A percentile compares a stretch with the other conserved stretches of the same genome.
Conservation (phyloP, 306 rosid genomes). For the Coriaria nepalensis region DNA sequence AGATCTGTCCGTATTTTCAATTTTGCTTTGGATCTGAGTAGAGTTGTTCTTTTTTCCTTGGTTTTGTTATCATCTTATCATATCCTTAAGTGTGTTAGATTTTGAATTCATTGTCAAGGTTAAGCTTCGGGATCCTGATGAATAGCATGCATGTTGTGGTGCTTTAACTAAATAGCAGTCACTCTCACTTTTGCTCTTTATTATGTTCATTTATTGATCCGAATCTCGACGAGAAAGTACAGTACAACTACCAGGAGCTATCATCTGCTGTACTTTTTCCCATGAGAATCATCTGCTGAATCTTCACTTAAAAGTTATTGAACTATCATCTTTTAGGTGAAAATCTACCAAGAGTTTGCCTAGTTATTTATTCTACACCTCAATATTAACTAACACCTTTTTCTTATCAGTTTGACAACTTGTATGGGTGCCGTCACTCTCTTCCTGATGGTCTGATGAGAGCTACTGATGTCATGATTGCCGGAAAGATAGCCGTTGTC, state of each 20-base stretch:
- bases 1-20: neutral
- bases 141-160: neutral
- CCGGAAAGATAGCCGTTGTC: slow-evolving; percentile 54
- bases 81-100: neutral
- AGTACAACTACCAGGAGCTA: no score
- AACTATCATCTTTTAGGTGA: no score
- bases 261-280: no score
- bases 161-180: neutral
- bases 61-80: neutral
- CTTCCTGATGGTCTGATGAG: slow-evolving; percentile 74
- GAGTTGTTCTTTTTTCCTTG: neutral
- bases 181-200: neutral
- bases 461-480: slow-evolving; percentile 76
- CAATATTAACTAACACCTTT: neutral
- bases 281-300: no score
- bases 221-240: no score
- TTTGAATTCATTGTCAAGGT: neutral
- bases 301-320: no score
- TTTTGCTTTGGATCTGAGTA: slow-evolving; percentile 1
- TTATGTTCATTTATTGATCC: neutral
- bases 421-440: slow-evolving; percentile 79
- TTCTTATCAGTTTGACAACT: slow-evolving; percentile 48
- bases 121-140: neutral
- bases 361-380: no score
- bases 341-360: no score